A percentile compares a stretch with the other conserved stretches of the same genome.
Evolutionary conservation across 2,329 filamentous ascomycete species (phyloP).

Genomic region (Teratosphaeria gauchensis): DNA sequence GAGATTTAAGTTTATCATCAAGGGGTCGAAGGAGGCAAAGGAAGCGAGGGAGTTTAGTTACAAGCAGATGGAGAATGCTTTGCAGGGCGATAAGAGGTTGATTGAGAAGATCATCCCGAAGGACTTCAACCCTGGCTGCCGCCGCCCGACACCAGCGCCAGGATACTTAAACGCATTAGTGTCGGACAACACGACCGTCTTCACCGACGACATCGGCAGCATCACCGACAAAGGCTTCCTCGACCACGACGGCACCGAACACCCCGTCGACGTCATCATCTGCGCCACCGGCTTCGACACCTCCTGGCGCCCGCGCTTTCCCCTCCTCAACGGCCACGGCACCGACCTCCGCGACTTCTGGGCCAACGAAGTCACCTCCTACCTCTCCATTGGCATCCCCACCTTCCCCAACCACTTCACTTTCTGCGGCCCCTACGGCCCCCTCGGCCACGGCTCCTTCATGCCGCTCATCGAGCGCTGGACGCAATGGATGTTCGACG

Average conservation of each 20-base stretch:
- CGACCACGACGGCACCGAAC: slow-evolving; percentile 21
- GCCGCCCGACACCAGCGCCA: slow-evolving; percentile 32
- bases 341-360: slow-evolving; percentile 29
- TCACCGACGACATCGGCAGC: slow-evolving; percentile 23
- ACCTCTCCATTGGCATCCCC: slow-evolving; percentile 33
- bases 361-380: slow-evolving; percentile 29
- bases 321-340: slow-evolving; percentile 18
- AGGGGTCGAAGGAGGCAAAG: slow-evolving; percentile 37
- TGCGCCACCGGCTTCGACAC: slow-evolving; percentile 31
- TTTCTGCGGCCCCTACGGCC: slow-evolving; percentile 34
- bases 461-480: slow-evolving; percentile 33
- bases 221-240: slow-evolving; percentile 25
- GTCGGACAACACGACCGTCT: slow-evolving; percentile 24
- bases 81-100: slow-evolving; percentile 30
- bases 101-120: slow-evolving; percentile 38
- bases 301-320: slow-evolving; percentile 25
- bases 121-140: slow-evolving; percentile 32
- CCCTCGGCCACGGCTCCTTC: slow-evolving; percentile 32
- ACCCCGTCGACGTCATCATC: slow-evolving; percentile 28
- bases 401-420: slow-evolving; percentile 36
- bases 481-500: slow-evolving; percentile 31
- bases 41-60: slow-evolving; percentile 32
- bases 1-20: slow-evolving; percentile 45
- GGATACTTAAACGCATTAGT: slow-evolving; percentile 34
- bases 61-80: slow-evolving; percentile 32